Evolutionary conservation across 305 asterid species (phyloP), one percentile per base, ranked within the genome.

Genomic region (Solanum aculeatissimum): DNA sequence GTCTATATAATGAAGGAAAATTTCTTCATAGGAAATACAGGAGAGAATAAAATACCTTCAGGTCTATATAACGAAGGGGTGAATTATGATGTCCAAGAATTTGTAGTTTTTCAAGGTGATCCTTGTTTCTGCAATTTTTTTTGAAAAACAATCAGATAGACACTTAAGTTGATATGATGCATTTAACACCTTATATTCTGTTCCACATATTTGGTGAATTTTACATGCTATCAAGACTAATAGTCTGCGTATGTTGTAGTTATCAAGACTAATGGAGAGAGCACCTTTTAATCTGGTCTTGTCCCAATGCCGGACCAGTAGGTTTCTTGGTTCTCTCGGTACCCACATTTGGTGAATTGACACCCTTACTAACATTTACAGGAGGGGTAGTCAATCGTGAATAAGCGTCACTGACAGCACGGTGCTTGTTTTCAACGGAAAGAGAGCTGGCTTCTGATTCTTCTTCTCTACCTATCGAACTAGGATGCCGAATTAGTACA

Each of bases 401-500:
- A 89, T 89, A 87, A 70, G 90, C 90, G 75, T 91, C 91, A 80
- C 75, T 92, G 21, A 87, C 71, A 69, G 84, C 69, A 71, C 86
- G 91, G 65, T 77, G 93, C 92, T 96, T 96, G 88, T 94, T 92
- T 81, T 97, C 98, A 88, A 95, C 87, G 2, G 99, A 95, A 86
- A 94, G 93, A 81, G 98, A 97, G 92, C 98, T 97, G 78, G 97
- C 99, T 93, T 97, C 99, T 23, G 99, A 95, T 91, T 95, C 98
- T 86, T 96, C 99, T 85, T 97, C 99, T 84, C 97, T 91, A 88
- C 92, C 90, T 75, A 91, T 88, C 53, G 95, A 86, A 85, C 82
- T 92, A 8, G 98, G 99, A 91, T 97, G 98, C 86, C 97, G 88
- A 86, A 97, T 95, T 71, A 97, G 99, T 45, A 97, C 95, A 94